Base-by-base conservation (phyloP, 495 filamentous ascomycete species). In the Penicillium pancosmium region DNA sequence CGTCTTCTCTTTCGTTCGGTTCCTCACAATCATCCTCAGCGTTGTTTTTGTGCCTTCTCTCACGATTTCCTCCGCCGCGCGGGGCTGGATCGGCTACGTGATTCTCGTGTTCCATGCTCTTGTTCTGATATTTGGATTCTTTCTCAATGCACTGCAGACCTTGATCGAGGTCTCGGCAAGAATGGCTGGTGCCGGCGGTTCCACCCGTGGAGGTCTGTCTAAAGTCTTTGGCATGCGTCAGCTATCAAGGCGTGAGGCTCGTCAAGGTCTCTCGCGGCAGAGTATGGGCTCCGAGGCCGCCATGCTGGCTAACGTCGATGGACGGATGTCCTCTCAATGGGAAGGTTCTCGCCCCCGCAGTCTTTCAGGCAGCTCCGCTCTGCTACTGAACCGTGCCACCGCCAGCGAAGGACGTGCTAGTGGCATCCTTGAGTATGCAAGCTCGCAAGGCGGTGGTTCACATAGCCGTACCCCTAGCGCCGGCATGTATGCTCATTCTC, bases 191-290 rank as follows among this genome's bases (percentile, higher is more conserved):
- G 91, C 89, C 59, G 93, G 92, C 49, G 89, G 88, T 41, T 86
- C 88, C 54, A 86, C 91, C 23, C 83, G 93, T 68, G 93, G 93
- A 69, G 93, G 91, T n/a, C 79, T 98, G 52, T 87, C 84, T 58
- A 95, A 93, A 75, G 91, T 93, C 21, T 92, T 97, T 68, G 93
- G 93, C 23, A 91, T 92, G 84, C 90, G 93, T 18, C 93, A 98
- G 72, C 81, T 98, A 10, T 93, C 91, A 12, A 86, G 87, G 55
- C 88, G 93, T 56, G 78, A 83, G 54, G 81, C 88, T 49, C 78
- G 88, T 38, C 83, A 81, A 50, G 83, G 78, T 61, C 78, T 79
- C 12, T 79, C 86, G 10, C 83, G 91, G 13, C 84, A 90, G 57
- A 93, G 90, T 64, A 85, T 93, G 72, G 83, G 87, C 10, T 96